Percentiles rank a stretch among this genome's conserved stretches.
These are phyloP conservation scores for Serendipita sp. DNA, from an alignment of 768 basidiomycete genomes.

Conservation along the genomic window DNA sequence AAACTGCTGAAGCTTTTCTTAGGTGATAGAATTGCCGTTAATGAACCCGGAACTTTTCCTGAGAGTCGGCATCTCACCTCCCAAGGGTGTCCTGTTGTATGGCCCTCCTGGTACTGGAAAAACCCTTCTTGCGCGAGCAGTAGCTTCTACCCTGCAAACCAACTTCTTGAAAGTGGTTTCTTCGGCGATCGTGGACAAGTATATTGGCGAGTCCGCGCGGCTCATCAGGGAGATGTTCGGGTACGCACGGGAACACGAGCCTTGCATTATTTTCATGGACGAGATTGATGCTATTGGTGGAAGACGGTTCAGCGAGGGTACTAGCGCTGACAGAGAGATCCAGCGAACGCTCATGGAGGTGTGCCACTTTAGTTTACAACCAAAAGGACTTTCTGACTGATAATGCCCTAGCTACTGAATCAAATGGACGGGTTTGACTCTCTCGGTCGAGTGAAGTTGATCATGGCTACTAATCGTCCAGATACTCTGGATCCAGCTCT, in stretches of 20 bases:
- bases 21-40: constrained; percentile 93
- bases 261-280: constrained; percentile 98
- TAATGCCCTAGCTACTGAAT: constrained; percentile 56
- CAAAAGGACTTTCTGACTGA: background rate
- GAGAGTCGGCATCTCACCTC: constrained; percentile 92
- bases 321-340: constrained; percentile 95
- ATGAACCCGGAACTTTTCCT: constrained; percentile 87
- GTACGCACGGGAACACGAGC: constrained; percentile 67
- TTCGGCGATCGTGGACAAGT: constrained; percentile 95
- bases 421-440: constrained; percentile 99
- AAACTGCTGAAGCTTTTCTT: background rate
- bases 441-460: constrained; percentile 84
- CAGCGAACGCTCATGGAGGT: constrained; percentile 98
- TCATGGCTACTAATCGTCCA: constrained; percentile 99
- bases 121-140: constrained; percentile 84
- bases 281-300: constrained; percentile 98
- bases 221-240: constrained; percentile 98
- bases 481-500: constrained; percentile 25
- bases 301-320: constrained; percentile 79
- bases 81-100: constrained; percentile 90
- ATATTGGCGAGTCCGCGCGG: constrained; percentile 94
- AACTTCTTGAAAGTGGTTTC: constrained; percentile 99
- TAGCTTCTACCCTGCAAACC: constrained; percentile 86
- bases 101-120: constrained; percentile 96
- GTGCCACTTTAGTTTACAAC: constrained; percentile 10